phyloP scores from a whole-genome alignment of 768 basidiomycete species.

The Lactifluus pinguis region DNA sequence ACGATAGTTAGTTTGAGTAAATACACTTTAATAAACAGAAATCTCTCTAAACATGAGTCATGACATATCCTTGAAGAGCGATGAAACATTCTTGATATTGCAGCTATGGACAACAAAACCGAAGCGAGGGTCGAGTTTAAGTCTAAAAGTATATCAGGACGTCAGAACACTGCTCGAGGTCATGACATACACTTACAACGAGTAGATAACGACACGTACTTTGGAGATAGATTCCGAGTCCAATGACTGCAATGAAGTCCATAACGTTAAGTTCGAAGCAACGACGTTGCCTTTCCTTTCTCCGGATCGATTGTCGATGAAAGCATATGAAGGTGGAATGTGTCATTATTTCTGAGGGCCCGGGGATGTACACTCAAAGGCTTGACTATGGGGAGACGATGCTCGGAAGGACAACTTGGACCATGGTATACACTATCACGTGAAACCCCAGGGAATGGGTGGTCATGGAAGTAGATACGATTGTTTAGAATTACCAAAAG shows the following conservation, averaged over 20 bases:
- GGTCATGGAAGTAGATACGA: constrained; percentile 8
- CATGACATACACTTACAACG: too few species aligned
- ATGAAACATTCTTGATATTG: too few species aligned
- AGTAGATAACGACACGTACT: too few species aligned
- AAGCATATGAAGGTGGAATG: neutral
- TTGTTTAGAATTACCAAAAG: constrained; percentile 22
- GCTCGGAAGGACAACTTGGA: neutral
- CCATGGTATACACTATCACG: neutral
- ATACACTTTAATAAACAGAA: too few species aligned
- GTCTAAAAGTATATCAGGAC: too few species aligned
- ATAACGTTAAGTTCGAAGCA: neutral
- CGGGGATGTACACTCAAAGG: neutral
- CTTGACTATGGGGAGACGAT: neutral
- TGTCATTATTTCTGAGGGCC: neutral
- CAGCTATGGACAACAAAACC: too few species aligned
- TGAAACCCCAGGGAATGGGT: neutral
- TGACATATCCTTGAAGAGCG: too few species aligned
- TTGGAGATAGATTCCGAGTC: too few species aligned
- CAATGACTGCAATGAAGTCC: neutral
- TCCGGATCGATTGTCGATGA: neutral
- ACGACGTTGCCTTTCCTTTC: neutral
- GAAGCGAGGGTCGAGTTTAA: too few species aligned
- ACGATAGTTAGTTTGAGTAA: too few species aligned
- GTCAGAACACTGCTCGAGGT: too few species aligned
- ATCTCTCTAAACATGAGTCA: too few species aligned